A percentile compares a stretch with the other conserved stretches of the same genome.
Evolutionary conservation across 2,329 filamentous ascomycete genomes (phyloP).

Genomic region (Cordyceps javanica): DNA sequence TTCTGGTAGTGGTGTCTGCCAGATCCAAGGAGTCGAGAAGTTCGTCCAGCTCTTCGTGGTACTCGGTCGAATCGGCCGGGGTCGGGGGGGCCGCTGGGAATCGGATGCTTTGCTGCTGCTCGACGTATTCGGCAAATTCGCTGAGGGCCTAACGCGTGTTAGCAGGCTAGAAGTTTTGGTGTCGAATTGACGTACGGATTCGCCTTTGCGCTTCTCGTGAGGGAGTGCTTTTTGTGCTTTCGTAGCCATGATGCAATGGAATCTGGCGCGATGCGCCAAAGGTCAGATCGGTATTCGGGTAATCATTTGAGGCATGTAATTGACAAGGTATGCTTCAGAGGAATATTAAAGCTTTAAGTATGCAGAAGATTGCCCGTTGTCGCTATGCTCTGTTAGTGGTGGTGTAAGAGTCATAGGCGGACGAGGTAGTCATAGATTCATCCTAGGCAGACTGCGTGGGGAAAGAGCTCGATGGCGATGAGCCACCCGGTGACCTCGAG

Average conservation of each 20-base stretch:
- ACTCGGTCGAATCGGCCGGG: slow-evolving; percentile 35
- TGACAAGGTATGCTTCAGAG: background rate
- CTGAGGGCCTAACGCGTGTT: slow-evolving; percentile 58
- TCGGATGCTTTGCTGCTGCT: slow-evolving; percentile 79
- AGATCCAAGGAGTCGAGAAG: slow-evolving; percentile 85
- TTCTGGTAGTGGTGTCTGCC: slow-evolving; percentile 60
- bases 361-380: background rate
- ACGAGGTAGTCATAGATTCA: background rate
- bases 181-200: slow-evolving; percentile 52
- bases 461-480: background rate
- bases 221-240: slow-evolving; percentile 56
- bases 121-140: slow-evolving; percentile 96
- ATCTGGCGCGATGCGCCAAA: slow-evolving; percentile 17
- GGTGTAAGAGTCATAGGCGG: slow-evolving; percentile 6
- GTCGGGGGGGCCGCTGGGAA: slow-evolving; percentile 39
- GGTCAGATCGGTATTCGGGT: slow-evolving; percentile 21
- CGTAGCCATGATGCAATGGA: slow-evolving; percentile 41
- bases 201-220: slow-evolving; percentile 79
- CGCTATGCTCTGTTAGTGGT: background rate
- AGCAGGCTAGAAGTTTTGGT: slow-evolving; percentile 18
- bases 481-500: slow-evolving; percentile 6
- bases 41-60: slow-evolving; percentile 79
- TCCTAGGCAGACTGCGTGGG: slow-evolving; percentile 5
- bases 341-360: background rate
- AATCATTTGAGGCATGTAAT: slow-evolving; percentile 21